Base-by-base conservation (phyloP, 306 rosid genomes). In the Acacia crassicarpa region DNA sequence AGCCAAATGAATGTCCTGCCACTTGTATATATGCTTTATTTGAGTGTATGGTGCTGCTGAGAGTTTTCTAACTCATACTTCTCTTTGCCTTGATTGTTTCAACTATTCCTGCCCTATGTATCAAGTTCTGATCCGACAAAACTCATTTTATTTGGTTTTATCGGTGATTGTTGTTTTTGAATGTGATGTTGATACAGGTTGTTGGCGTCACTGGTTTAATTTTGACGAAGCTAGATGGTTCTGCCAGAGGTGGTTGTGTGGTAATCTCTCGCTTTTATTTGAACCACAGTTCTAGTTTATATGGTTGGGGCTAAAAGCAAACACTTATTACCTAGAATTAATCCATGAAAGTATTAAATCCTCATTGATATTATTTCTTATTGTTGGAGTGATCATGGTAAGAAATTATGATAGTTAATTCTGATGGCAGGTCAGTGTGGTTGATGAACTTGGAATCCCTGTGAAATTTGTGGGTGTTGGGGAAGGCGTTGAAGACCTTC, bases 211-310 rank as follows among this genome's bases (percentile, higher is more conserved):
- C 95, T n/a, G 99, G 98, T 80, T 90, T 95, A 73, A 84, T 95
- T 81, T 85, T 95, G 91, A 93, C 98, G 77, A 95, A 93, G 83
- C 90, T 93, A 75, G 99, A 95, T 83, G 99, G 99, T 83, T 88
- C 99, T 71, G 99, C 99, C 16, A 88, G 99, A 90, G 99, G 99
- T 78, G 99, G 99, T 84, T 95, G 99, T 67, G 98, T 95, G 98
- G 99, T 93, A 90, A 65, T 88, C 72, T 78, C 84, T 83, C 51
- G 66, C 67, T 61, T 66, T 82, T 30, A 54, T 61, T 70, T 82
- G 58, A 56, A 16, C 40, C n/a, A 73, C 83, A 69, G 32, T 59
- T 73, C 62, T 5, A 22, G 46, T 59, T 61, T 22, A 1, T 8
- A 63, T 71, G 38, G 19, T 80, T 75, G 27, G 38, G 49, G 14